phyloP scores from a whole-genome alignment of 805 yeast species.

The Cyberlindnera nakhonratchasimensis region DNA sequence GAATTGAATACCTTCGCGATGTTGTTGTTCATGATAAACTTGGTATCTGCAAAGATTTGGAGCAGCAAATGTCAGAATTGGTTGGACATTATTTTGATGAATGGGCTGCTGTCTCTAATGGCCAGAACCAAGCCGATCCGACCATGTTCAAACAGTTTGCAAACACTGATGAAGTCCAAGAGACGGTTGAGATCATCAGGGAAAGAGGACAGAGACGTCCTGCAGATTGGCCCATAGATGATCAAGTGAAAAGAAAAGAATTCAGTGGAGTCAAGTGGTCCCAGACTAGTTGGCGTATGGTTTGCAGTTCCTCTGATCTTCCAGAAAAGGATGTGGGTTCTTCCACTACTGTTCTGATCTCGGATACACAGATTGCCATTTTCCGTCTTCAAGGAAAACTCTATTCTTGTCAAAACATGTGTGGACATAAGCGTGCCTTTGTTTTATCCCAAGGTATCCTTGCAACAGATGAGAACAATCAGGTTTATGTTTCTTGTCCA shows the following conservation, averaged over 20 bases:
- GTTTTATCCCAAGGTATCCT: slow-evolving; percentile 35
- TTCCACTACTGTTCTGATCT: slow-evolving; percentile 31
- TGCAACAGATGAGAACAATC: slow-evolving; percentile 30
- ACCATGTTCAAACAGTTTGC: slow-evolving; percentile 32
- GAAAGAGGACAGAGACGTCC: slow-evolving; percentile 38
- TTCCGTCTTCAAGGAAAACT: slow-evolving; percentile 33
- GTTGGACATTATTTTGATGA: slow-evolving; percentile 36
- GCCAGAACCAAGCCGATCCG: slow-evolving; percentile 19
- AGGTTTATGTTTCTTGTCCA: slow-evolving; percentile 36
- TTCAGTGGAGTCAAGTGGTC: slow-evolving; percentile 34
- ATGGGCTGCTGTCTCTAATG: slow-evolving; percentile 31
- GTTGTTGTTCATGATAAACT: slow-evolving; percentile 35
- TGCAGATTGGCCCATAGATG: slow-evolving; percentile 33
- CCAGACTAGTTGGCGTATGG: slow-evolving; percentile 29
- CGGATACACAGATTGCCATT: slow-evolving; percentile 37
- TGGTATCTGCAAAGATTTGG: slow-evolving; percentile 34
- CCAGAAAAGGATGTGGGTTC: slow-evolving; percentile 32
- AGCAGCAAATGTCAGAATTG: slow-evolving; percentile 32
- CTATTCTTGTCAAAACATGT: slow-evolving; percentile 38
- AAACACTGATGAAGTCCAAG: slow-evolving; percentile 30
- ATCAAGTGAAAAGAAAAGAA: slow-evolving; percentile 22
- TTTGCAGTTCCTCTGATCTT: slow-evolving; percentile 29
- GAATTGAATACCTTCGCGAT: slow-evolving; percentile 34
- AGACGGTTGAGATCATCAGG: slow-evolving; percentile 32
- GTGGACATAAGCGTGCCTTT: slow-evolving; percentile 39